Evolutionary conservation across 441 rosid genomes (phyloP).

Genomic region (Pelargonium australe): DNA sequence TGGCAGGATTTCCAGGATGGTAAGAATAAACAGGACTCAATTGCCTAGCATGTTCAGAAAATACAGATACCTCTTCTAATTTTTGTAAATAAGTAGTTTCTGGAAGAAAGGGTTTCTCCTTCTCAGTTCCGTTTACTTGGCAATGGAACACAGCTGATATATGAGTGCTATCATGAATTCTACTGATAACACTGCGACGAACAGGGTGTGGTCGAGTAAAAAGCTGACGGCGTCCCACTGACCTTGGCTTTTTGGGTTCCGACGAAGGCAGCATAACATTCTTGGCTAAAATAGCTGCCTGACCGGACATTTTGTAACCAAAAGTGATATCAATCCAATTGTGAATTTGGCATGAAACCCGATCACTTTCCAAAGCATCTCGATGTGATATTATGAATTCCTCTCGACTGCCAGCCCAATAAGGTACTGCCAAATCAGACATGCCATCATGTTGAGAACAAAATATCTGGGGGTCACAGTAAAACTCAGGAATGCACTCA

Average conservation of each 20-base stretch:
- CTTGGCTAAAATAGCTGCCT: conserved; percentile 83
- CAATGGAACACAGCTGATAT: conserved; percentile 28
- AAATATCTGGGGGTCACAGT: conserved; percentile 73
- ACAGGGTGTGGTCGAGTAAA: conserved; percentile 71
- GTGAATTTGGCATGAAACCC: conserved; percentile 69
- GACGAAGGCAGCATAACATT: conserved; percentile 89
- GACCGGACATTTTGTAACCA: conserved; percentile 91
- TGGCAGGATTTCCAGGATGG: conserved; percentile 25
- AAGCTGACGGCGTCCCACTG: conserved; percentile 85
- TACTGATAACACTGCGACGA: conserved; percentile 37
- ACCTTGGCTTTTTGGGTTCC: conserved; percentile 58
- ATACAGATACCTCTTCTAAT: conserved; percentile 66
- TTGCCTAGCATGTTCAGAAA: conserved; percentile 61
- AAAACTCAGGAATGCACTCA: conserved; percentile 97
- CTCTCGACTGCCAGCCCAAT: conserved; percentile 76
- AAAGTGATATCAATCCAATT: conserved; percentile 90
- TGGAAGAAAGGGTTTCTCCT: conserved; percentile 38
- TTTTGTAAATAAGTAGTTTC: conserved; percentile 52
- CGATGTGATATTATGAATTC: conserved; percentile 81
- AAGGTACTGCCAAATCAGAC: conserved; percentile 85
- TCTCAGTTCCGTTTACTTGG: conserved; percentile 36
- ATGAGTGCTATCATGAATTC: conserved; percentile 24
- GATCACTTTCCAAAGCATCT: conserved; percentile 79
- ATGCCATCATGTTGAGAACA: conserved; percentile 71
- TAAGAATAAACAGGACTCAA: conserved; percentile 55